Evolutionary conservation across 768 basidiomycete genomes (phyloP), one percentile per base, ranked within the genome.

Genomic region (Hirschioporus abietinus): DNA sequence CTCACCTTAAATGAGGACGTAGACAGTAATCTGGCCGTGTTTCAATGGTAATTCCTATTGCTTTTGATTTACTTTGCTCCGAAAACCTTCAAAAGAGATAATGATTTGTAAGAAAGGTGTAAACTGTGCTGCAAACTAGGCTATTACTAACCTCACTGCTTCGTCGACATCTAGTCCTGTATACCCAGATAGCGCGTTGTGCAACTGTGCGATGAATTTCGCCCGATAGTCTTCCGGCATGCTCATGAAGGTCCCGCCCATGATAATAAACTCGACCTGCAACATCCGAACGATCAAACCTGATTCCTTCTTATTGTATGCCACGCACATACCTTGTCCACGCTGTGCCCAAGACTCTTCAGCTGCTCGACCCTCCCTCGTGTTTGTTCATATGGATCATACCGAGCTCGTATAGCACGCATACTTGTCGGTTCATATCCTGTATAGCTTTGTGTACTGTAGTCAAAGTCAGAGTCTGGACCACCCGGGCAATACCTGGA

Each of bases 181-280:
- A 74, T 92, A 96, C 0, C 97, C 97, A 18, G 93, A 95, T 6
- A 99, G 81, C 1, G 97, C 96, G 76, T 99, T 99, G 76, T 99
- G 97, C 65, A 99, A 82, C 68, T 98, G 96, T 1, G 96, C 95
- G 65, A 99, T 85, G 70, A 99, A 99, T 70, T 92, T 89, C 68
- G 87, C 88, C 68, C 97, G 86, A 75, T 99, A 99, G 60, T 95
- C 93, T 76, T 99, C 95, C 42, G 96, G 92, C 91, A 98, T 96
- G 74, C 96, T 98, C 95, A 99, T 98, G 77, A 99, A 99, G 12
- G 97, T 99, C 60, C 97, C 97, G 25, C 97, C 97, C 97, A 98
- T 98, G 68, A 96, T 84, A 70, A 97, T 98, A 71, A 89, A 91
- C 71, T 93, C 92, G 34, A 94, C 90, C 92, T 92, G 64, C 36